Percentiles rank a stretch among this genome's conserved stretches.
Evolutionary conservation across 306 rosid species (phyloP).

Genomic region (Luffa acutangula): DNA sequence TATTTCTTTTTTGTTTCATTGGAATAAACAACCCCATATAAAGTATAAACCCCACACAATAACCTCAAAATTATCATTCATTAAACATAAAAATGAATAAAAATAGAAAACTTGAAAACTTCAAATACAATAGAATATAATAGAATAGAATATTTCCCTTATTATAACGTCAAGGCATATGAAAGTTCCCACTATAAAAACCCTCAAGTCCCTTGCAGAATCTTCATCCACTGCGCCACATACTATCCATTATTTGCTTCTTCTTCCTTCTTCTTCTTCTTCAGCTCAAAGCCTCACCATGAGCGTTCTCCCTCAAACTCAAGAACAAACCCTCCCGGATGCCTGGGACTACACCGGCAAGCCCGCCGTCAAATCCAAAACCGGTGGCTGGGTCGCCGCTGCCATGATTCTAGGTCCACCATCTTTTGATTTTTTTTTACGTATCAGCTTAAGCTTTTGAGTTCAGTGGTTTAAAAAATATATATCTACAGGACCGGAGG

Average conservation of each 20-base stretch:
- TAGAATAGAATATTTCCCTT: background rate
- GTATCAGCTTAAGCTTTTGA: background rate
- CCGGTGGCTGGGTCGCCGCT: conserved; percentile 80
- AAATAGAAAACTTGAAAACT: background rate
- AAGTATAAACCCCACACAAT: background rate
- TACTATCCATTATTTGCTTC: background rate
- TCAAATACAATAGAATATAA: background rate
- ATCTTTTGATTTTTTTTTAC: background rate
- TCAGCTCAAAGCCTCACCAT: background rate
- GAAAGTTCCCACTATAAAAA: background rate
- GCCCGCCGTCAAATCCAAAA: conserved; percentile 38
- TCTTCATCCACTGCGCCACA: background rate
- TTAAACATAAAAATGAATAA: background rate
- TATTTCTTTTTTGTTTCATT: background rate
- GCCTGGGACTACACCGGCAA: conserved; percentile 67
- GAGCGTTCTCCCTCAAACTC: conserved; percentile 34
- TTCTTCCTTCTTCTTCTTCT: background rate
- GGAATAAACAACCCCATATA: background rate
- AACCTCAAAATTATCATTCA: background rate
- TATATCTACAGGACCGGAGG: conserved; percentile 51
- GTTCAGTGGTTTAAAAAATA: background rate
- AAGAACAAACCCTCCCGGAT: conserved; percentile 49
- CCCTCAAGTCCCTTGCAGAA: background rate
- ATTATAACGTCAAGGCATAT: background rate
- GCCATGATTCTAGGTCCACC: conserved; percentile 62